Percentiles rank a stretch among this genome's conserved stretches.
phyloP scores from a whole-genome alignment of 2,329 filamentous ascomycete genomes.

The Cladorrhinum sp. region DNA sequence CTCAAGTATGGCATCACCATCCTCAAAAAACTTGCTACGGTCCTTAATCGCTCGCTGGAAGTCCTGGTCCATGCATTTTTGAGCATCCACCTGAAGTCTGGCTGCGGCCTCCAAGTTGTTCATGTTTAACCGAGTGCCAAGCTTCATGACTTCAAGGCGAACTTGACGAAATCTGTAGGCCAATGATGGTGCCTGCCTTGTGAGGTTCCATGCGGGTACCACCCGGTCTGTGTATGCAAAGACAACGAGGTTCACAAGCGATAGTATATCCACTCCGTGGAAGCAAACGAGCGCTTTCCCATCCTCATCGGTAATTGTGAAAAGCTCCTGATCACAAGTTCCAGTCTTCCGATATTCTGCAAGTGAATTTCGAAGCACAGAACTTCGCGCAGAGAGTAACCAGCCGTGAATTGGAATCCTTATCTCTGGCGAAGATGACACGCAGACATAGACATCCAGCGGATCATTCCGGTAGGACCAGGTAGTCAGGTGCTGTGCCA shows the following conservation, averaged over 20 bases:
- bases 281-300: conserved; percentile 62
- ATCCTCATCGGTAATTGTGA: conserved; percentile 53
- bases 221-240: conserved; percentile 79
- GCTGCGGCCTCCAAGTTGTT: conserved; percentile 71
- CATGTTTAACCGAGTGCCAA: conserved; percentile 71
- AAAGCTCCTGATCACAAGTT: conserved; percentile 55
- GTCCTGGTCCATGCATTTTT: conserved; percentile 64
- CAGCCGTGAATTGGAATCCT: conserved; percentile 80
- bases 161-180: conserved; percentile 76
- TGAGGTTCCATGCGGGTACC: conserved; percentile 84
- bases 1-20: conserved; percentile 76
- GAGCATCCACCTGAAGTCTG: conserved; percentile 67
- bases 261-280: conserved; percentile 68
- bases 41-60: conserved; percentile 68
- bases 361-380: conserved; percentile 62
- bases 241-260: conserved; percentile 73
- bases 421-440: conserved; percentile 63
- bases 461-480: conserved; percentile 40
- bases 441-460: conserved; percentile 46
- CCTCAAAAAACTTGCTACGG: conserved; percentile 65
- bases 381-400: conserved; percentile 71
- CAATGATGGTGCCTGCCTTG: conserved; percentile 60
- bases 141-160: conserved; percentile 80
- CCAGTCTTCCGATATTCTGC: conserved; percentile 54
- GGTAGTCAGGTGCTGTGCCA: conserved; percentile 48